Evolutionary conservation across 768 basidiomycete genomes (phyloP).

Genomic region (Leccinum barrowsii): DNA sequence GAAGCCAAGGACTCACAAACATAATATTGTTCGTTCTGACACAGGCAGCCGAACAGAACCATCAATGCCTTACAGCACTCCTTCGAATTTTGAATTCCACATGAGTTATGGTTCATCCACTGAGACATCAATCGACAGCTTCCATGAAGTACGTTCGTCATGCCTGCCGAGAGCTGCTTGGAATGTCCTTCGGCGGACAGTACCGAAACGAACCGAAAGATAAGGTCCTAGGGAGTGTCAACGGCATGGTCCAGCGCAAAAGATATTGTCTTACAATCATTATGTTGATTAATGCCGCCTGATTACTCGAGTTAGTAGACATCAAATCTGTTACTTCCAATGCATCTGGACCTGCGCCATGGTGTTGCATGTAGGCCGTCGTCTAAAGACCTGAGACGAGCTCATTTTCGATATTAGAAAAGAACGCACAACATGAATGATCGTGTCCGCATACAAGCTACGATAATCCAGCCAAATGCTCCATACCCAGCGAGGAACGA

Average conservation of each 20-base stretch:
- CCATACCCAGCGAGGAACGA: slow-evolving; percentile 64
- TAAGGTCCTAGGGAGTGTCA: slow-evolving; percentile 17
- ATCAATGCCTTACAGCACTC: slow-evolving; percentile 31
- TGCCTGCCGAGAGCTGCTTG: slow-evolving; percentile 15
- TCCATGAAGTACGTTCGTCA: slow-evolving; percentile 17
- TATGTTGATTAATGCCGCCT: slow-evolving; percentile 19
- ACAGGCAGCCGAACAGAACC: slow-evolving; percentile 23
- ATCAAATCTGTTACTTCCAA: slow-evolving; percentile 3
- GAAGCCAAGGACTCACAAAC: slow-evolving; percentile 12
- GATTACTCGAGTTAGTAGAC: not conserved
- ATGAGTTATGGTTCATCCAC: slow-evolving; percentile 22
- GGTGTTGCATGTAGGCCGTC: slow-evolving; percentile 49
- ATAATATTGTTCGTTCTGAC: slow-evolving; percentile 17
- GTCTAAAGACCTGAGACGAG: slow-evolving; percentile 36
- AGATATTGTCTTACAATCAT: slow-evolving; percentile 23
- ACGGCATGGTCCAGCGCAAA: not conserved
- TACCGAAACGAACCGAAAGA: slow-evolving; percentile 23
- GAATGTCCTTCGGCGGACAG: slow-evolving; percentile 13
- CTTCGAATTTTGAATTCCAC: slow-evolving; percentile 25
- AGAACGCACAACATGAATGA: slow-evolving; percentile 45
- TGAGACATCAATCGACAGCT: slow-evolving; percentile 19
- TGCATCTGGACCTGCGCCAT: slow-evolving; percentile 10
- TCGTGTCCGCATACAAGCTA: slow-evolving; percentile 44
- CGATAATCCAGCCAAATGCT: slow-evolving; percentile 55
- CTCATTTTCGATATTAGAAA: not conserved